A percentile compares a stretch with the other conserved stretches of the same genome.
Conservation (phyloP, 2,329 filamentous ascomycete species). For the Phialocephala sp. region DNA sequence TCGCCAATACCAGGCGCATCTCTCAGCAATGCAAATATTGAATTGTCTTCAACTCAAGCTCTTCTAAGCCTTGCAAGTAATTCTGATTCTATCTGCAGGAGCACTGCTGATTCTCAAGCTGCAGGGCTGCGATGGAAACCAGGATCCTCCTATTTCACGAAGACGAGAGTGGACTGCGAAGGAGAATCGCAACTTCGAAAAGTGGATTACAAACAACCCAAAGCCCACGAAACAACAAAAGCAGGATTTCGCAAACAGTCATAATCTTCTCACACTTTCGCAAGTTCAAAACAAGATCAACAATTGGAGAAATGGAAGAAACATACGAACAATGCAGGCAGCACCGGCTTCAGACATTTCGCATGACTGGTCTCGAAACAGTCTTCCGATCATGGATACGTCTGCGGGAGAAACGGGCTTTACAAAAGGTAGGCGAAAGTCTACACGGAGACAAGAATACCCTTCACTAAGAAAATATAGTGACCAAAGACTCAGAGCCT, state of each 20-base stretch:
- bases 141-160: background rate
- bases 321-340: background rate
- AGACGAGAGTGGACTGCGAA: conserved; percentile 1
- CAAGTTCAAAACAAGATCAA: conserved; percentile 12
- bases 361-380: background rate
- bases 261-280: background rate
- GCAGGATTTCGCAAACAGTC: background rate
- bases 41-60: background rate
- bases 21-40: background rate
- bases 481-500: too few species aligned
- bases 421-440: too few species aligned
- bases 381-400: too few species aligned
- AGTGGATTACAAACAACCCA: conserved; percentile 12
- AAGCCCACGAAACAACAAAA: conserved; percentile 9
- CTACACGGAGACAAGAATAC: too few species aligned
- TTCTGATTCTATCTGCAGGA: background rate
- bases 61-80: background rate
- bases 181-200: conserved; percentile 1
- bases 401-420: too few species aligned
- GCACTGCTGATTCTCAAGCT: too few species aligned
- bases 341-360: background rate
- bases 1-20: background rate
- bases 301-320: conserved; percentile 8
- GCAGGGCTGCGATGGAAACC: background rate
- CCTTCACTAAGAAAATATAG: too few species aligned